Evolutionary conservation across 768 basidiomycete species (phyloP), one percentile per base, ranked within the genome.

Genomic region (Termitomyces sp.): DNA sequence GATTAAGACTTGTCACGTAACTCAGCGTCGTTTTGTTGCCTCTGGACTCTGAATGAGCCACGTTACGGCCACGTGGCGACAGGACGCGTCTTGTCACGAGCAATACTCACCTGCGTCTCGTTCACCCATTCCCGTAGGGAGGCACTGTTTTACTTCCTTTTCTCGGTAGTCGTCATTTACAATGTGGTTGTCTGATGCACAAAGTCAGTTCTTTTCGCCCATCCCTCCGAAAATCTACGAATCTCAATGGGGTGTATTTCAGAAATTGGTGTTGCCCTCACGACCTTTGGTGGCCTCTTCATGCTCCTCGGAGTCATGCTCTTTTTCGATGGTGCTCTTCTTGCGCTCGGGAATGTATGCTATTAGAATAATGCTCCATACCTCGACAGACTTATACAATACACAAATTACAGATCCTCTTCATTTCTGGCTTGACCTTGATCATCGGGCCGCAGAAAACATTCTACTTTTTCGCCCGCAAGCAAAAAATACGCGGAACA

Each of bases 381-480:
- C 42, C 40, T 9, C 9, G 52, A 53, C 53, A 50, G 48, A 23
- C 58, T 56, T 30, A 63, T 37, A 15, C 33, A 41, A 63, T 37
- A 17, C 33, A 41, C 19, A n/a, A 33, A 48, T 44, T 56, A n/a
- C 65, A 97, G 96, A 82, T 98, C 65, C 83, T 98, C 61, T 99
- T 99, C 78, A 71, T 99, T 41, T 86, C 89, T 2, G 97, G 97
- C 49, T 79, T 99, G 55, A 96, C 95, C 8, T 81, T 98, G 60
- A 96, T 98, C 75, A 98, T 99, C 62, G 97, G 94, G 5, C 94
- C 94, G 7, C 86, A 90, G 61, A 98, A 98, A 76, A 97, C 94
- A 19, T 95, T 97, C 75, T 92, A 93, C 73, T 98, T 99, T 77
- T 98, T 99, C 73, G 90, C 95, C 33, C 84, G 97, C 59, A 90